phyloP scores from a whole-genome alignment of 2,329 filamentous ascomycete genomes.

The Plectosphaerella cucumerina region DNA sequence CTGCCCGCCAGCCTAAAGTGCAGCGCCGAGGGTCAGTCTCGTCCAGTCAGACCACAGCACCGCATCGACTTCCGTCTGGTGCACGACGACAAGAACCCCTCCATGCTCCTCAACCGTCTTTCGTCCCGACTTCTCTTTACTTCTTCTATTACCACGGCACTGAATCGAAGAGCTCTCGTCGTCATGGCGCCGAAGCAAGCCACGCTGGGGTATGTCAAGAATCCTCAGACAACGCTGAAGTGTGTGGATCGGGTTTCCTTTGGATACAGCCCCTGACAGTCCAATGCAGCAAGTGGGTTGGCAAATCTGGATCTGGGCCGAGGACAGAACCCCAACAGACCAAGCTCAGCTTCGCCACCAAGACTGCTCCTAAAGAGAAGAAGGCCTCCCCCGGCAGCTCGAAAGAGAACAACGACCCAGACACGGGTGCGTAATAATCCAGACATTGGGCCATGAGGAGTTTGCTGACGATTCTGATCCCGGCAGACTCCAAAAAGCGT shows the following conservation, averaged over 20 bases:
- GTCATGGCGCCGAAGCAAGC: constrained; percentile 63
- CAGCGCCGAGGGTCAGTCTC: too few relatives aligned
- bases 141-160: constrained; percentile 14
- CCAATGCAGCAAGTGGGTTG: constrained; percentile 75
- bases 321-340: constrained; percentile 65
- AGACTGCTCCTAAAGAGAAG: constrained; percentile 29
- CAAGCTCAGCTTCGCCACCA: constrained; percentile 71
- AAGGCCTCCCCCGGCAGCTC: constrained; percentile 19
- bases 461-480: background rate
- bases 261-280: constrained; percentile 2
- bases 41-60: too few relatives aligned
- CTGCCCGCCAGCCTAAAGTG: too few relatives aligned
- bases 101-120: constrained; percentile 2
- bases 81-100: too few relatives aligned
- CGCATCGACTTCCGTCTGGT: too few relatives aligned
- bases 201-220: constrained; percentile 82
- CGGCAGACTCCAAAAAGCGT: constrained; percentile 42
- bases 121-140: constrained; percentile 15
- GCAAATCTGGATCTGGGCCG: constrained; percentile 48
- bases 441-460: background rate
- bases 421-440: constrained; percentile 27
- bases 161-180: constrained; percentile 6
- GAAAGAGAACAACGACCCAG: constrained; percentile 33
- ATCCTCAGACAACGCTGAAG: constrained; percentile 70
- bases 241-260: constrained; percentile 35